Percentiles rank a stretch among this genome's conserved stretches.
Conservation (phyloP, 2,329 filamentous ascomycete species). For the Geosmithia flava region DNA sequence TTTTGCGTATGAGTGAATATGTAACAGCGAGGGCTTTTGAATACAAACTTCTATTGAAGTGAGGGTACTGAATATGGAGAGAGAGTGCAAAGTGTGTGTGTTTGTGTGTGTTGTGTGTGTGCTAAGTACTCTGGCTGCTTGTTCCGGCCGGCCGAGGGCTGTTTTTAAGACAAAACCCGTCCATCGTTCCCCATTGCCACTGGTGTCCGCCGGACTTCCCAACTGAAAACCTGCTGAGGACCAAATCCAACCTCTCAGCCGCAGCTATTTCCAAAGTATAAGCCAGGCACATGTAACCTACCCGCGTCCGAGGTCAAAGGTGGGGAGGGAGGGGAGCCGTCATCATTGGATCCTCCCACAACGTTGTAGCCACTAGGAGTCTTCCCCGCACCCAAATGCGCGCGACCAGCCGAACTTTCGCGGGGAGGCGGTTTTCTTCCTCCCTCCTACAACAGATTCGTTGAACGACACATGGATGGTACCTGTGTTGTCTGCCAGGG, state of each 20-base stretch:
- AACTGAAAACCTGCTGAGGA: neutral
- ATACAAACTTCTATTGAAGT: no score
- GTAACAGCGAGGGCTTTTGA: no score
- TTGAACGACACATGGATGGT: no score
- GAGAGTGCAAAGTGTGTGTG: neutral
- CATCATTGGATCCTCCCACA: neutral
- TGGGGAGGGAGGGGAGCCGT: neutral
- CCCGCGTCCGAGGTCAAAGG: neutral
- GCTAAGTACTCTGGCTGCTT: neutral
- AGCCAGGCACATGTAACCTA: neutral
- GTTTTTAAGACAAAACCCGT: neutral
- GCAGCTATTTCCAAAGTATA: neutral
- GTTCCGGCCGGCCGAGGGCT: neutral
- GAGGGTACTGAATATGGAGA: neutral
- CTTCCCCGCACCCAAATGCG: no score
- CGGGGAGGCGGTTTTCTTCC: no score
- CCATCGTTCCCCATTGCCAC: neutral
- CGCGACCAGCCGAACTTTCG: no score
- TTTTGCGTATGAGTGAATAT: no score
- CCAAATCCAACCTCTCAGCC: neutral
- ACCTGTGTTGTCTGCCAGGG: no score
- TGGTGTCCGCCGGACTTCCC: neutral
- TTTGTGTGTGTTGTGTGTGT: neutral
- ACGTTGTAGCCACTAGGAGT: no score
- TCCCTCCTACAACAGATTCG: no score